Conservation (phyloP, 2,329 filamentous ascomycete species). For the Simplicillium aogashimaense region DNA sequence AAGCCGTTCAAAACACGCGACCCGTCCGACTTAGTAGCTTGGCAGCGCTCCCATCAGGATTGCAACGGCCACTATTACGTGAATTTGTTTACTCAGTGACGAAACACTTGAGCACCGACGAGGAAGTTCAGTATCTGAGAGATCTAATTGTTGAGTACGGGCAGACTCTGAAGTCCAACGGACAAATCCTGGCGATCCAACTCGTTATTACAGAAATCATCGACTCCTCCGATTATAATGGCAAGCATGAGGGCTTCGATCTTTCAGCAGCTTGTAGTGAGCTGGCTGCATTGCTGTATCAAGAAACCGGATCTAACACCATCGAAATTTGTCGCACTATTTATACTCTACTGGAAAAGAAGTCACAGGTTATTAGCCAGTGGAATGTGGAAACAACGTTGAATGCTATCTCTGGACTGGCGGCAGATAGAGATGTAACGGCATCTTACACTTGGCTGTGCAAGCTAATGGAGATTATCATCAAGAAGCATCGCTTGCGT, state of each 20-base stretch:
- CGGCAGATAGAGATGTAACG: constrained; percentile 16
- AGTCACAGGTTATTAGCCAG: constrained; percentile 40
- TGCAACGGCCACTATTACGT: constrained; percentile 20
- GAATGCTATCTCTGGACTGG: constrained; percentile 29
- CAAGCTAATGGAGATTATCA: constrained; percentile 43
- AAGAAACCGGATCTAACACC: constrained; percentile 19
- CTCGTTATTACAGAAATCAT: constrained; percentile 29
- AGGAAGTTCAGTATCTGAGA: constrained; percentile 27
- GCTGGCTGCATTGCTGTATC: constrained; percentile 21
- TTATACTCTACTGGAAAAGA: constrained; percentile 37
- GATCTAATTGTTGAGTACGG: constrained; percentile 23
- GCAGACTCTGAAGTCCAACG: constrained; percentile 20
- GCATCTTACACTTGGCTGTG: constrained; percentile 37
- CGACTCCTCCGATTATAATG: constrained; percentile 22
- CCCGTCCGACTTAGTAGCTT: constrained; percentile 23
- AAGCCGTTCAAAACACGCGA: constrained; percentile 18
- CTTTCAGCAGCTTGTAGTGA: constrained; percentile 31
- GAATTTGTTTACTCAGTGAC: constrained; percentile 21
- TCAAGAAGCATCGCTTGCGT: constrained; percentile 50
- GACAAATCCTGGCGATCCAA: constrained; percentile 33
- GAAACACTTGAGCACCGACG: constrained; percentile 17
- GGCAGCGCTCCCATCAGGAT: constrained; percentile 15
- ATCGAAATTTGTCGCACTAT: constrained; percentile 30
- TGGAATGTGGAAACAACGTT: constrained; percentile 48
- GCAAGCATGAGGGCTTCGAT: constrained; percentile 20